Conservation (phyloP, 2,329 filamentous ascomycete genomes). For the Penicillium sclerotigenum region DNA sequence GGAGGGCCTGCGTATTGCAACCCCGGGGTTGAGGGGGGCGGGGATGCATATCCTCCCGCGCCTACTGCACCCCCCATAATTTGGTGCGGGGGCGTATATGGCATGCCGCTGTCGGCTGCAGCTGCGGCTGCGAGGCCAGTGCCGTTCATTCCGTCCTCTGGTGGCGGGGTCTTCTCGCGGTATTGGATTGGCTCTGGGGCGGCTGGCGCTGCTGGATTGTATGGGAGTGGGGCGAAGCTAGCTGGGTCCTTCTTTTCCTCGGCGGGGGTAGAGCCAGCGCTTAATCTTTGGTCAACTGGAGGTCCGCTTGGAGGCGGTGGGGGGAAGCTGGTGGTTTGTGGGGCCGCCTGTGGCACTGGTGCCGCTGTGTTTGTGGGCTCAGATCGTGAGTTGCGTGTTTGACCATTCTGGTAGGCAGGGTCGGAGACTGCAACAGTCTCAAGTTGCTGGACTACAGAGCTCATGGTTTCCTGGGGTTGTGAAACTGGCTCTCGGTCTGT, state of each 20-base stretch:
- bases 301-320: slow-evolving; percentile 26
- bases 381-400: slow-evolving; percentile 40
- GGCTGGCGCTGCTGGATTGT: slow-evolving; percentile 64
- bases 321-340: slow-evolving; percentile 25
- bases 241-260: slow-evolving; percentile 30
- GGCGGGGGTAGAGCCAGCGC: slow-evolving; percentile 11
- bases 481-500: slow-evolving; percentile 46
- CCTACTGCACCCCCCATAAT: slow-evolving; percentile 13
- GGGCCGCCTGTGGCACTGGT: slow-evolving; percentile 17
- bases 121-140: slow-evolving; percentile 46
- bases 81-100: slow-evolving; percentile 33
- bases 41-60: slow-evolving; percentile 23
- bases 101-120: slow-evolving; percentile 37
- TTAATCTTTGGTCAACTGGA: slow-evolving; percentile 14
- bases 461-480: slow-evolving; percentile 45
- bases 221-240: slow-evolving; percentile 54
- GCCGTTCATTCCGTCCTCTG: slow-evolving; percentile 52
- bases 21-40: slow-evolving; percentile 15
- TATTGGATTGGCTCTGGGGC: slow-evolving; percentile 63
- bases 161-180: slow-evolving; percentile 65
- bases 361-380: slow-evolving; percentile 21
- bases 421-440: slow-evolving; percentile 60
- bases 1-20: slow-evolving; percentile 24
- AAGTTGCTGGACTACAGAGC: slow-evolving; percentile 61
- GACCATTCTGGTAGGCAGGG: slow-evolving; percentile 47